These are phyloP conservation scores for Aspergillus pseudonomiae DNA, from an alignment of 2,329 filamentous ascomycete genomes.

Conservation along the genomic window DNA sequence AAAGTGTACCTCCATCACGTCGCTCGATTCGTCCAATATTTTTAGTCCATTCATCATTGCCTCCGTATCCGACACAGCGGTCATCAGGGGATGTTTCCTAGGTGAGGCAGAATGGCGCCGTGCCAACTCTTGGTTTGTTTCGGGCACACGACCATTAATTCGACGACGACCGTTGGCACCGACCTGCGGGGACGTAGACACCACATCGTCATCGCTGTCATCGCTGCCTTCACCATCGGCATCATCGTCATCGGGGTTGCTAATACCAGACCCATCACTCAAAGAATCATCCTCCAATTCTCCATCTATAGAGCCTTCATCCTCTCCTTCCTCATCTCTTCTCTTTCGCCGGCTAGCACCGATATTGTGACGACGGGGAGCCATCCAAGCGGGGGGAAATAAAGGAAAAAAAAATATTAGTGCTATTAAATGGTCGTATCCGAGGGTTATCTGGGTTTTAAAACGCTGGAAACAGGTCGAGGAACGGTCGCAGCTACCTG, in stretches of 20 bases:
- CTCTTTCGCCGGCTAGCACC: slow-evolving; percentile 49
- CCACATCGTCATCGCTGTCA: slow-evolving; percentile 57
- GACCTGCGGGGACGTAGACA: slow-evolving; percentile 30
- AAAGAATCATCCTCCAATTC: slow-evolving; percentile 63
- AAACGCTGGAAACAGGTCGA: slow-evolving; percentile 10
- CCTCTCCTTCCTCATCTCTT: slow-evolving; percentile 53
- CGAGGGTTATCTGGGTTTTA: not conserved
- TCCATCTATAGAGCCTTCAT: slow-evolving; percentile 52
- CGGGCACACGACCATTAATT: slow-evolving; percentile 32
- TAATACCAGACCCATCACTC: slow-evolving; percentile 63
- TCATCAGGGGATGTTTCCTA: slow-evolving; percentile 35
- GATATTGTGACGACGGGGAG: slow-evolving; percentile 47
- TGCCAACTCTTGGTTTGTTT: slow-evolving; percentile 33
- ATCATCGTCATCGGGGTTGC: slow-evolving; percentile 61
- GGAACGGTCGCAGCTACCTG: slow-evolving; percentile 20
- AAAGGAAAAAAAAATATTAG: slow-evolving; percentile 7
- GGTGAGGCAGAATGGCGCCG: slow-evolving; percentile 38
- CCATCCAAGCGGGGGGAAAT: slow-evolving; percentile 38
- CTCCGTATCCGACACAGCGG: slow-evolving; percentile 58
- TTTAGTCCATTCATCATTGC: slow-evolving; percentile 64
- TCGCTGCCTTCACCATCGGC: slow-evolving; percentile 63
- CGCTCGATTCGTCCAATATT: slow-evolving; percentile 44
- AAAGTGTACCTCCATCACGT: slow-evolving; percentile 53
- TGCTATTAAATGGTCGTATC: not conserved
- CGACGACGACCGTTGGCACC: slow-evolving; percentile 27